These are phyloP conservation scores for Suillus discolor DNA, from an alignment of 768 basidiomycete genomes.

Conservation along the genomic window DNA sequence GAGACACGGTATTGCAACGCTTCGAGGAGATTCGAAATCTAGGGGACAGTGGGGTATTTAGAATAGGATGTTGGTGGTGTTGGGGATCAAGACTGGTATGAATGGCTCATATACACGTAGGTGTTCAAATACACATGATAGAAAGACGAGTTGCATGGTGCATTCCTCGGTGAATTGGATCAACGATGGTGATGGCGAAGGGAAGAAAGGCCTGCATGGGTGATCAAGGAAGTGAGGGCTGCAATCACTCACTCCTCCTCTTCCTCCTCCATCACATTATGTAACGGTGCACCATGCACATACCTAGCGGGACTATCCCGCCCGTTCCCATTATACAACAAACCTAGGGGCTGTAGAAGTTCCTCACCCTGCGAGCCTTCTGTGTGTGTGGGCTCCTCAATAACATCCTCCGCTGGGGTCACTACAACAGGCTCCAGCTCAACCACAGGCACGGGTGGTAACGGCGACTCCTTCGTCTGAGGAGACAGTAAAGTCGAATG, in stretches of 20 bases:
- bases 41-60: constrained; percentile 5
- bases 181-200: not conserved
- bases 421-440: constrained; percentile 8
- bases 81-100: not conserved
- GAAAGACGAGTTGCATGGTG: not conserved
- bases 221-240: not conserved
- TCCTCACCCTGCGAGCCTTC: constrained; percentile 8
- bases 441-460: constrained; percentile 12
- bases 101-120: constrained; percentile 1
- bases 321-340: constrained; percentile 49
- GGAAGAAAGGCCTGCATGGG: not conserved
- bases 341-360: constrained; percentile 34
- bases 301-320: constrained; percentile 73
- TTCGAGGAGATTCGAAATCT: constrained; percentile 8
- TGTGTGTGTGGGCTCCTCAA: constrained; percentile 24
- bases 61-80: constrained; percentile 7
- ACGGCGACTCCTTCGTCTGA: constrained; percentile 14
- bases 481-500: constrained; percentile 22
- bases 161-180: not conserved
- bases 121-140: not conserved
- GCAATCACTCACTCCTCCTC: constrained; percentile 52
- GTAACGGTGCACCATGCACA: constrained; percentile 81
- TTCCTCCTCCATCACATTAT: constrained; percentile 84
- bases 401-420: constrained; percentile 28
- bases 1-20: not conserved